phyloP scores from a whole-genome alignment of 148 eudicot genomes.

The Chenopodium suecicum region DNA sequence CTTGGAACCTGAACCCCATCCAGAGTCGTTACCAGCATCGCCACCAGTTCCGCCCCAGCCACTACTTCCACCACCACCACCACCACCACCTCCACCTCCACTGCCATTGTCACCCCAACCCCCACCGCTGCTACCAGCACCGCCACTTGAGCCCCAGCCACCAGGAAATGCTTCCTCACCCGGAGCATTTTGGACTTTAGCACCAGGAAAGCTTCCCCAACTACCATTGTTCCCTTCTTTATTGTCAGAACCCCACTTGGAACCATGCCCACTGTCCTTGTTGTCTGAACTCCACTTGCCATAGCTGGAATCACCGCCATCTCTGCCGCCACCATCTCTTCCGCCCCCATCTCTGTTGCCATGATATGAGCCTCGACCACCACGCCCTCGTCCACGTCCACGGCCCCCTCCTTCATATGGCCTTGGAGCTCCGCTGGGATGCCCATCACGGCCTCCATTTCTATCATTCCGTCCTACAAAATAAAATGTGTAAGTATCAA shows the following conservation, averaged over 20 bases:
- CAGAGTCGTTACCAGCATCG: constrained; percentile 22
- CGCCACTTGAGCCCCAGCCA: constrained; percentile 52
- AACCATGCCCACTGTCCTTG: constrained; percentile 22
- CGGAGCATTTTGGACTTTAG: constrained; percentile 76
- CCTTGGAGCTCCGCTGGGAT: constrained; percentile 69
- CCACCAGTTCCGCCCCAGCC: constrained; percentile 30
- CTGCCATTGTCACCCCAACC: constrained; percentile 26
- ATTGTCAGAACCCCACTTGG: constrained; percentile 40
- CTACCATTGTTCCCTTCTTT: constrained; percentile 41
- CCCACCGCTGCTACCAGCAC: constrained; percentile 20
- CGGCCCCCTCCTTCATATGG: constrained; percentile 52
- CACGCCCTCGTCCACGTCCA: constrained; percentile 71
- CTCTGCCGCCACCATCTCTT: constrained; percentile 32
- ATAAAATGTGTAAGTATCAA: neutral
- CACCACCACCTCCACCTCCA: constrained; percentile 7
- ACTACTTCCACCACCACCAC: constrained; percentile 23
- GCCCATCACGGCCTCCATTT: constrained; percentile 58
- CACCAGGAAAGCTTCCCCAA: constrained; percentile 77
- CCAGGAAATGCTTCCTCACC: constrained; percentile 83
- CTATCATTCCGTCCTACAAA: constrained; percentile 64
- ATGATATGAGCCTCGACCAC: constrained; percentile 56
- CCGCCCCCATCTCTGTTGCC: constrained; percentile 46
- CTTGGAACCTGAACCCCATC: constrained; percentile 35
- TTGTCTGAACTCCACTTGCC: constrained; percentile 40
- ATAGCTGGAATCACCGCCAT: constrained; percentile 38